phyloP scores from a whole-genome alignment of 2,329 filamentous ascomycete species.

The Metarhizium sp. region DNA sequence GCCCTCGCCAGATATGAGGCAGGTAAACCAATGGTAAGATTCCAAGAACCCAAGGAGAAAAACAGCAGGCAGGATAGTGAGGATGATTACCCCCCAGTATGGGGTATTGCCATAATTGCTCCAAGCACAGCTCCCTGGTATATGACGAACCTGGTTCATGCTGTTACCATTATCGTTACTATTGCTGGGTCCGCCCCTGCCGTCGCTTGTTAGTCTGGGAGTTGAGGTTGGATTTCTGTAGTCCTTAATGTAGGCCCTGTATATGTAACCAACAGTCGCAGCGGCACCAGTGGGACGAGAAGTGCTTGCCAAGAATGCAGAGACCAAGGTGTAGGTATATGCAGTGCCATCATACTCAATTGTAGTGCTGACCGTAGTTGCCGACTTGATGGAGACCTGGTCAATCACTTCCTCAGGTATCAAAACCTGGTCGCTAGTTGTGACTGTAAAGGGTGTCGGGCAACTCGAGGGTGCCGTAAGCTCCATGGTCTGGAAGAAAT shows the following conservation, averaged over 20 bases:
- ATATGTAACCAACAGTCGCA: constrained; percentile 5
- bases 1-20: constrained; percentile 19
- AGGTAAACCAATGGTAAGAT: constrained; percentile 22
- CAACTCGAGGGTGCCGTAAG: constrained; percentile 18
- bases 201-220: not conserved
- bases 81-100: constrained; percentile 17
- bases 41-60: constrained; percentile 21
- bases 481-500: constrained; percentile 10
- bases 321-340: constrained; percentile 8
- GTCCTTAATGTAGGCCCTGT: constrained; percentile 10
- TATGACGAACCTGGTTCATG: not conserved
- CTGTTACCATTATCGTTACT: not conserved
- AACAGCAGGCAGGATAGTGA: constrained; percentile 15
- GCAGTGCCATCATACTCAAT: constrained; percentile 1
- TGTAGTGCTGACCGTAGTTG: not conserved
- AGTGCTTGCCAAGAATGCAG: constrained; percentile 9
- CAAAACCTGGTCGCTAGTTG: constrained; percentile 6
- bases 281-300: not conserved
- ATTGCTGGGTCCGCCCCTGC: no score
- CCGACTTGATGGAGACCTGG: constrained; percentile 7
- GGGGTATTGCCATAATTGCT: not conserved
- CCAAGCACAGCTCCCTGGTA: not conserved
- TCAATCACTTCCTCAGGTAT: constrained; percentile 6
- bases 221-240: constrained; percentile 10
- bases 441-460: constrained; percentile 18